These are phyloP conservation scores for Eimeria sp. DNA, from an alignment of 169 alveolate species.

Conservation along the genomic window DNA sequence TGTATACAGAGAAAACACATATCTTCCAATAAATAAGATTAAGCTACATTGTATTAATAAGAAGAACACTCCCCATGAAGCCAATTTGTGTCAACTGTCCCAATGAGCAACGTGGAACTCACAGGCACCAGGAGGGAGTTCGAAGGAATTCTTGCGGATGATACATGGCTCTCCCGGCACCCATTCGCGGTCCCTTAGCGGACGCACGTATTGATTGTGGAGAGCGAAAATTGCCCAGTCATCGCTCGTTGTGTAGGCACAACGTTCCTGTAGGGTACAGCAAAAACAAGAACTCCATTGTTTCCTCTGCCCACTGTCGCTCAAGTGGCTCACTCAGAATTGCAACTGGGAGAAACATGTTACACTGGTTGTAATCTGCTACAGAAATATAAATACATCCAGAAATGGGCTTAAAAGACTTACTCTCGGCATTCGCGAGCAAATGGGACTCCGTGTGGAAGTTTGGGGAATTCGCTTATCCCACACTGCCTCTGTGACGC, in stretches of 20 bases:
- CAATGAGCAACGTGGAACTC: not conserved
- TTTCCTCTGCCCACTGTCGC: not conserved
- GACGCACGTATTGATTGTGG: conserved; percentile 76
- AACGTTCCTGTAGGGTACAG: conserved; percentile 68
- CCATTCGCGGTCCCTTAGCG: conserved; percentile 78
- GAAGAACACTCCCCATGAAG: not conserved
- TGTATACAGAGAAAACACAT: not conserved
- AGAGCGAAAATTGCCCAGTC: conserved; percentile 80
- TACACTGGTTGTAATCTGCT: not conserved
- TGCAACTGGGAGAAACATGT: not conserved
- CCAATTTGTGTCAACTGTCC: not conserved
- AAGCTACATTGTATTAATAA: not conserved
- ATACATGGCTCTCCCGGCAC: conserved; percentile 79
- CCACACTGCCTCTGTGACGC: conserved; percentile 23
- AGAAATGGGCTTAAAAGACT: not conserved
- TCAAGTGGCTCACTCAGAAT: not conserved
- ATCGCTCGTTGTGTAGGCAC: conserved; percentile 76
- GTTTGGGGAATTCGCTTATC: conserved; percentile 5
- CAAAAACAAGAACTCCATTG: not conserved
- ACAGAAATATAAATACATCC: not conserved
- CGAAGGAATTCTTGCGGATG: conserved; percentile 60
- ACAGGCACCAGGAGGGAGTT: conserved; percentile 83
- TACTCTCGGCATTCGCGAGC: conserved; percentile 55
- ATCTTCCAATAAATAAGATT: too few relatives aligned
- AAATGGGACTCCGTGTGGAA: conserved; percentile 26